Evolutionary conservation across 352 stramenopile species (phyloP).

Genomic region (Globisporangium mamillatum): DNA sequence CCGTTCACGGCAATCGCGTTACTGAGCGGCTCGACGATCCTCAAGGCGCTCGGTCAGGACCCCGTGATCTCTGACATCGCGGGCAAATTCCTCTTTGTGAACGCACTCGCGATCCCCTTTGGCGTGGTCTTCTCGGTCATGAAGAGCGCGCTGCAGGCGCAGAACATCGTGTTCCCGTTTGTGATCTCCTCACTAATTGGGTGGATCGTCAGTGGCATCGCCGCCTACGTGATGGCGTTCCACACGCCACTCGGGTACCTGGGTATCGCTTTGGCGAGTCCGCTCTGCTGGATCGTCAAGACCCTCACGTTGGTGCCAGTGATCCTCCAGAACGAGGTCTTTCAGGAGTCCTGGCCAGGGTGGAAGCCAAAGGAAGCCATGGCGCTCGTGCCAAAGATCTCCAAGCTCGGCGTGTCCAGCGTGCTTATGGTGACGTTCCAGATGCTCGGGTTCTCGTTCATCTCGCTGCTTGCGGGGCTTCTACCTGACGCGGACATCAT

Average conservation of each 20-base stretch:
- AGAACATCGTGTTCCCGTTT: background rate
- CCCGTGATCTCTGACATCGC: background rate
- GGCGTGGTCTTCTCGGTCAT: background rate
- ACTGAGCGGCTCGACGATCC: background rate
- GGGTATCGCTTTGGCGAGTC: background rate
- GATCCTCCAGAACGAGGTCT: background rate
- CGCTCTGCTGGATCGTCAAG: background rate
- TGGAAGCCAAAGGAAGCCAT: constrained; percentile 21
- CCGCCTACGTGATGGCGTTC: background rate
- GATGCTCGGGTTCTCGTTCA: background rate
- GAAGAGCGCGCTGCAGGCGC: background rate
- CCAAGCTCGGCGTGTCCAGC: background rate
- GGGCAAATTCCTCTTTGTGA: background rate
- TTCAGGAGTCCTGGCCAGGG: constrained; percentile 4
- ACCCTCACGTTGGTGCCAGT: background rate
- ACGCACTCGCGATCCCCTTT: background rate
- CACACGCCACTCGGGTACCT: background rate
- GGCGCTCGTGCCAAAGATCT: background rate
- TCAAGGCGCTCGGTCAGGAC: background rate
- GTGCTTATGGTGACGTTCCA: background rate
- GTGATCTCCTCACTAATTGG: background rate
- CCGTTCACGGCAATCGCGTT: background rate
- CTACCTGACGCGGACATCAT: background rate
- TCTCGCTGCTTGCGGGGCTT: background rate
- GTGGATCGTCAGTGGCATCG: background rate